Base-by-base conservation (phyloP, 2,329 filamentous ascomycete species). In the Zelopaecilomyces penicillatus region DNA sequence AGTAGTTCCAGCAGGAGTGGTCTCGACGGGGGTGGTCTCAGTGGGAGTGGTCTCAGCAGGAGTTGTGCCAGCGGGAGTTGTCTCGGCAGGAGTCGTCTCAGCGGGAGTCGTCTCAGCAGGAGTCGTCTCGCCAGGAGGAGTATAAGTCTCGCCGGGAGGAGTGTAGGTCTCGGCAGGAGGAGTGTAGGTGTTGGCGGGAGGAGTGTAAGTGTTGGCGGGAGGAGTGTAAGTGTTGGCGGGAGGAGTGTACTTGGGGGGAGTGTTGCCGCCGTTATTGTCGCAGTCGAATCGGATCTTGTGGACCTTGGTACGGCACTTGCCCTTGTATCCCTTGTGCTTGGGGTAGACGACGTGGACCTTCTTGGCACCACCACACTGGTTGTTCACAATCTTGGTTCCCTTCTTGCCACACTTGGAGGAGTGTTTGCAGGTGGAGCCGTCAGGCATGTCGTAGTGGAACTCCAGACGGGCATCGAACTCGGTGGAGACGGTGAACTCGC, bases 281-380 rank as follows among this genome's bases (percentile, higher is more conserved):
- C 46, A 44, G 48, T 48, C 45, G 46, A 54, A 51, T 45, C 54
- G 75, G 56, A 94, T 79, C 61, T 74, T 75, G 68, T 86, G 83
- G 56, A 93, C 77, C 56, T 82, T 80, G 56, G 95, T 75, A 55
- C 76, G 74, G 71, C 87, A 93, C 56, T 66, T 68, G 40, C 73
- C 66, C 62, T 79, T 73, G 46, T 48, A 61, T 58, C 75, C 73
- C 50, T 74, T 64, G 51, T 77, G 68, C 60, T 83, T 78, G 52
- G 77, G 75, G 65, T 74, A 80, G 62, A 81, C 67, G 62, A 96
- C 82, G 44, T 78, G 81, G 50, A 96, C 88, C 46, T 80, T 82
- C 62, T 76, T 87, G 52, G 91, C 90, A 66, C 90, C 90, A 78
- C 89, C 91, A 64, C 91, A 97, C 75, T 96, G 88, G 49, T 72